Conservation (phyloP, 2,329 filamentous ascomycete genomes). For the Chrysosporium queenslandicum region DNA sequence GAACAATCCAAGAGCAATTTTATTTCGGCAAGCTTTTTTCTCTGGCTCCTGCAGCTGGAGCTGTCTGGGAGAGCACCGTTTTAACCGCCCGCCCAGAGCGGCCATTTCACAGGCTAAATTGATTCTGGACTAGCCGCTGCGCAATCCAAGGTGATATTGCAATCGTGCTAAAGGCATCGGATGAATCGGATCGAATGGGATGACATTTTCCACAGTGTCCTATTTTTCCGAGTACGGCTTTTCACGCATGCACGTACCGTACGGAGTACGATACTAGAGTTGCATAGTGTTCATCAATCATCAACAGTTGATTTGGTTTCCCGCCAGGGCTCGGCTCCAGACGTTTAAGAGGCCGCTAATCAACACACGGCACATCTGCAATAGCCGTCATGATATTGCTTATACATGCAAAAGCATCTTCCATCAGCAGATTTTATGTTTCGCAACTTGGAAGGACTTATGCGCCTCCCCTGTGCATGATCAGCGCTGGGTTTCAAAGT, state of each 20-base stretch:
- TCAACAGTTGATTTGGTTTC: too few relatives aligned
- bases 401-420: neutral
- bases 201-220: neutral
- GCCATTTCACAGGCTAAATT: neutral
- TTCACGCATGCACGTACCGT: too few relatives aligned
- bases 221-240: neutral
- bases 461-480: conserved; percentile 3
- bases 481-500: conserved; percentile 12
- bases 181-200: conserved; percentile 10
- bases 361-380: neutral
- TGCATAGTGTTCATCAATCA: too few relatives aligned
- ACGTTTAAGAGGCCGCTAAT: too few relatives aligned
- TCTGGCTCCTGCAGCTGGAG: too few relatives aligned
- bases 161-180: neutral
- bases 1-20: neutral
- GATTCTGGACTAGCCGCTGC: neutral
- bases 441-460: neutral
- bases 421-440: neutral
- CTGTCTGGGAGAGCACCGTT: too few relatives aligned
- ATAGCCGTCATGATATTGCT: neutral
- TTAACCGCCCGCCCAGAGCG: neutral
- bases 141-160: neutral
- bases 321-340: too few relatives aligned
- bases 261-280: too few relatives aligned
- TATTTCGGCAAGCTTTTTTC: too few relatives aligned